A percentile compares a stretch with the other conserved stretches of the same genome.
phyloP scores from a whole-genome alignment of 1,139 yeast genomes.

The Lodderomyces elongisporus region DNA sequence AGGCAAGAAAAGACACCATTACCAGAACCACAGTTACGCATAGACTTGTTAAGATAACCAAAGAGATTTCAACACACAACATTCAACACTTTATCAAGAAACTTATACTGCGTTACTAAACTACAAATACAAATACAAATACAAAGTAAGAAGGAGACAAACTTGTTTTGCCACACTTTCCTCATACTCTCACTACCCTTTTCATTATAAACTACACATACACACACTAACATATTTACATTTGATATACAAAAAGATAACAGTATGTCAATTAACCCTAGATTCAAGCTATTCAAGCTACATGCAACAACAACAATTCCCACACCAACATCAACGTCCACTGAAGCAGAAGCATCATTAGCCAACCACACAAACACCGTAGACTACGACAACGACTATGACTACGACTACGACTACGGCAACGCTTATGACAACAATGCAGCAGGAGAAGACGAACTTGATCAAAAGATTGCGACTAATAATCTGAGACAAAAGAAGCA shows the following conservation, averaged over 20 bases:
- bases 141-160: no score
- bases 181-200: background rate
- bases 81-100: no score
- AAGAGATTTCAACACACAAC: no score
- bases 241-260: background rate
- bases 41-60: no score
- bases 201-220: background rate
- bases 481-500: background rate
- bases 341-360: background rate
- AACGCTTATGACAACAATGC: constrained; percentile 4
- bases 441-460: constrained; percentile 4
- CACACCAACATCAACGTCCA: background rate
- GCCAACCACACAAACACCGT: no score
- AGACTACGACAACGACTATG: constrained; percentile 4
- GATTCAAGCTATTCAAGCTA: constrained; percentile 7
- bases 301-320: background rate
- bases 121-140: no score
- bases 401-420: constrained; percentile 11
- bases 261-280: constrained; percentile 10
- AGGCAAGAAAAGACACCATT: no score
- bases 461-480: constrained; percentile 1
- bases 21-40: no score
- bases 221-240: background rate
- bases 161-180: no score
- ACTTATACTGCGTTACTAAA: no score